phyloP scores from a whole-genome alignment of 441 rosid genomes.

The Gossypium davidsonii region DNA sequence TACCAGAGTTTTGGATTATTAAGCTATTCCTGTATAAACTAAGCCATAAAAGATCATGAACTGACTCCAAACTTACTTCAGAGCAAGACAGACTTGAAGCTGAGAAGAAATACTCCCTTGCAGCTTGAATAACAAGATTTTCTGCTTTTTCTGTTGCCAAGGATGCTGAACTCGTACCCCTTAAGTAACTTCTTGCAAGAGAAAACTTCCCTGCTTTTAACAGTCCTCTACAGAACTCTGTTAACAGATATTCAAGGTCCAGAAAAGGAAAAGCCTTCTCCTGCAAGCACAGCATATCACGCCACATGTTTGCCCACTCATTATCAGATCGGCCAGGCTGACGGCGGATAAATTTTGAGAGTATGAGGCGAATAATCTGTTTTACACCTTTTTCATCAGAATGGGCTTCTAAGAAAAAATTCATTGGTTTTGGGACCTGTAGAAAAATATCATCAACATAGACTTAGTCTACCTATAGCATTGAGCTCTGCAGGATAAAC shows the following conservation, averaged over 20 bases:
- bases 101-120: constrained; percentile 89
- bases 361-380: constrained; percentile 89
- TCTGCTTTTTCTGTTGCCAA: constrained; percentile 87
- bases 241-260: constrained; percentile 80
- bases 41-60: constrained; percentile 1
- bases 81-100: constrained; percentile 86
- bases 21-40: constrained; percentile 9
- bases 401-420: constrained; percentile 67
- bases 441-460: constrained; percentile 18
- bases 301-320: constrained; percentile 99
- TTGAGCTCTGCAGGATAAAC: neutral
- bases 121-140: constrained; percentile 88
- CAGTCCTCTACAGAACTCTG: constrained; percentile 93
- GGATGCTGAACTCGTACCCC: constrained; percentile 80
- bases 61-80: constrained; percentile 51
- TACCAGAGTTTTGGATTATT: neutral
- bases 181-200: constrained; percentile 90
- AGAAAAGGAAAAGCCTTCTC: constrained; percentile 93
- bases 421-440: constrained; percentile 93
- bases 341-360: constrained; percentile 85
- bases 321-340: constrained; percentile 84
- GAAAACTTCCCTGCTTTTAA: constrained; percentile 97
- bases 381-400: constrained; percentile 84
- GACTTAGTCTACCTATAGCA: constrained; percentile 5
- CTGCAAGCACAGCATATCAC: constrained; percentile 71